Evolutionary conservation across 2,329 filamentous ascomycete species (phyloP).

Genomic region (Amphichorda felina): DNA sequence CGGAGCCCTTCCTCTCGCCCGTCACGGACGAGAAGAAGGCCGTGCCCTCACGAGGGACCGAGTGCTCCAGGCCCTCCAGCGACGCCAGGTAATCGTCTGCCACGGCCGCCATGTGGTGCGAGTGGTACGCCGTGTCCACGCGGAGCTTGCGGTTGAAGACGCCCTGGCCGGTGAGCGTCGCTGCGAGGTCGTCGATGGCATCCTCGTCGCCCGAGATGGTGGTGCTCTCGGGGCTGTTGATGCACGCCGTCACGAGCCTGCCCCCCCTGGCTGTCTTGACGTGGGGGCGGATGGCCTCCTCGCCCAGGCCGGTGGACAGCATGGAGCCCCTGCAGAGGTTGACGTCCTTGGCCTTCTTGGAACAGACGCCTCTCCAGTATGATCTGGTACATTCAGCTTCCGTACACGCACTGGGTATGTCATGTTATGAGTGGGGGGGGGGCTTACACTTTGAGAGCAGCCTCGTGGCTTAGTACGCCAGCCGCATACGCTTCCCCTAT

Average conservation of each 20-base stretch:
- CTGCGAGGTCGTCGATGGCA: slow-evolving; percentile 5
- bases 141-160: slow-evolving; percentile 6
- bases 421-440: too few relatives aligned
- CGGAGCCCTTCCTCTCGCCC: slow-evolving; percentile 4
- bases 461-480: slow-evolving; percentile 7
- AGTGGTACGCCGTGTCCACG: slow-evolving; percentile 8
- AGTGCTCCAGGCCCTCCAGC: slow-evolving; percentile 7
- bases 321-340: slow-evolving; percentile 27
- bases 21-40: slow-evolving; percentile 17
- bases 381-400: too few relatives aligned
- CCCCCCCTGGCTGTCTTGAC: slow-evolving; percentile 20
- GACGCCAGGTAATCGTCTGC: slow-evolving; percentile 8
- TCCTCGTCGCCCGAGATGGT: slow-evolving; percentile 33
- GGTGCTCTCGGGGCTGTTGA: slow-evolving; percentile 33
- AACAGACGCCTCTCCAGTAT: slow-evolving; percentile 7
- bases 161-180: background rate
- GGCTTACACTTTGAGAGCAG: slow-evolving; percentile 7
- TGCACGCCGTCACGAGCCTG: slow-evolving; percentile 20
- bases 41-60: slow-evolving; percentile 1
- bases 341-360: slow-evolving; percentile 20
- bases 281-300: background rate
- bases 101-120: slow-evolving; percentile 5
- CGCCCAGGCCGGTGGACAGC: slow-evolving; percentile 35
- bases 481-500: slow-evolving; percentile 23
- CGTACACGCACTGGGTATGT: too few relatives aligned